phyloP scores from a whole-genome alignment of 768 basidiomycete genomes.

The Auricularia auricula-judae region DNA sequence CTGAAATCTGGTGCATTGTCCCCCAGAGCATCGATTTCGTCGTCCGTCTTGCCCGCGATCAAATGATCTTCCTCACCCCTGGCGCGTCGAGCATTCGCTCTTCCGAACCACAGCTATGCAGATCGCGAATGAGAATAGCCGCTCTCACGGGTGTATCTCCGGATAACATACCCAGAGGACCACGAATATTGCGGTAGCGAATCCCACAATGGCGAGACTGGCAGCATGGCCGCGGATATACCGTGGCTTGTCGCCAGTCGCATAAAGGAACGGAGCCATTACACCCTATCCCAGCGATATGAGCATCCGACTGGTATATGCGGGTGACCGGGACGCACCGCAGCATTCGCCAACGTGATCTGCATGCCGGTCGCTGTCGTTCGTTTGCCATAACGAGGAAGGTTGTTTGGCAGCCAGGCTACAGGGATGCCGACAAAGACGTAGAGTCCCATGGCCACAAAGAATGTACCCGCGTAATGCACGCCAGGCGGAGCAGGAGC shows the following conservation, averaged over 20 bases:
- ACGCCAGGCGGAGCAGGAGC: not conserved
- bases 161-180: not conserved
- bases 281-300: not conserved
- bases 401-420: slow-evolving; percentile 2
- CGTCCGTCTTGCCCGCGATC: not conserved
- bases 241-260: not conserved
- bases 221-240: not conserved
- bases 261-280: slow-evolving; percentile 5
- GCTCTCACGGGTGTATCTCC: not conserved
- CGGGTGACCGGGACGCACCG: not conserved
- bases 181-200: not conserved
- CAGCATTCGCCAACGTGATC: slow-evolving; percentile 3
- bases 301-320: too few relatives aligned
- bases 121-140: not conserved
- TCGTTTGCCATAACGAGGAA: slow-evolving; percentile 4
- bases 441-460: slow-evolving; percentile 4
- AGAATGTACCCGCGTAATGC: slow-evolving; percentile 1
- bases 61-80: slow-evolving; percentile 1
- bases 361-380: slow-evolving; percentile 3
- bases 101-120: not conserved
- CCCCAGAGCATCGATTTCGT: slow-evolving; percentile 3
- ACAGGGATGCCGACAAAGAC: slow-evolving; percentile 4
- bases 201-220: not conserved
- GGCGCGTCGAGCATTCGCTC: not conserved
- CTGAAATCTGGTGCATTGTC: slow-evolving; percentile 2